phyloP scores from a whole-genome alignment of 2,329 filamentous ascomycete genomes.

The Talaromyces sp. region DNA sequence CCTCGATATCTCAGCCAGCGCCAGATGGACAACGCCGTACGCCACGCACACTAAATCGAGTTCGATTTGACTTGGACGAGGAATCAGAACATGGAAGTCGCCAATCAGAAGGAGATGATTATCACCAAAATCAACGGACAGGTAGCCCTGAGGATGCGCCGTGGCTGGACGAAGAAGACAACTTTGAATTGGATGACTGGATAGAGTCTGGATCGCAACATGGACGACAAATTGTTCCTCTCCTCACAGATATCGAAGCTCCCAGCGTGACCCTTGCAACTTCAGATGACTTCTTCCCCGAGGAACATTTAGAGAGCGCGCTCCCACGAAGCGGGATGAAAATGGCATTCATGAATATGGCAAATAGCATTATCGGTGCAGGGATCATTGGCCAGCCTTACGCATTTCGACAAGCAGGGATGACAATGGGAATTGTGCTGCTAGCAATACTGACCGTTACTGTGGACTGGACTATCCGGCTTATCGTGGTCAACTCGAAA shows the following conservation, averaged over 20 bases:
- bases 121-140: constrained; percentile 34
- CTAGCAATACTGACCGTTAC: constrained; percentile 78
- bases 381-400: constrained; percentile 85
- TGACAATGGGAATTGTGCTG: constrained; percentile 76
- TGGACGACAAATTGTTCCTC: constrained; percentile 61
- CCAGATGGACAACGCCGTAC: constrained; percentile 49
- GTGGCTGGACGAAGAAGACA: constrained; percentile 60
- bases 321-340: constrained; percentile 82
- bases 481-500: constrained; percentile 98
- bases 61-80: constrained; percentile 68
- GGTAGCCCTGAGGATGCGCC: constrained; percentile 31
- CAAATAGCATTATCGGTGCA: constrained; percentile 90
- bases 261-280: constrained; percentile 74
- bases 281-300: constrained; percentile 58
- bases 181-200: constrained; percentile 56
- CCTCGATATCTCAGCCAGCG: constrained; percentile 45
- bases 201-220: constrained; percentile 41
- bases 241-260: constrained; percentile 81
- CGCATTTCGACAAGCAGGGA: constrained; percentile 89
- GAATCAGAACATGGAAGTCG: constrained; percentile 14
- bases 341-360: constrained; percentile 99
- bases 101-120: constrained; percentile 25
- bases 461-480: constrained; percentile 95
- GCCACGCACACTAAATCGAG: constrained; percentile 68
- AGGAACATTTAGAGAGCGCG: constrained; percentile 62